Percentiles rank a stretch among this genome's conserved stretches.
These are phyloP conservation scores for Ceratobasidium papillatum DNA, from an alignment of 1,284 basidiomycete genomes.

Conservation along the genomic window DNA sequence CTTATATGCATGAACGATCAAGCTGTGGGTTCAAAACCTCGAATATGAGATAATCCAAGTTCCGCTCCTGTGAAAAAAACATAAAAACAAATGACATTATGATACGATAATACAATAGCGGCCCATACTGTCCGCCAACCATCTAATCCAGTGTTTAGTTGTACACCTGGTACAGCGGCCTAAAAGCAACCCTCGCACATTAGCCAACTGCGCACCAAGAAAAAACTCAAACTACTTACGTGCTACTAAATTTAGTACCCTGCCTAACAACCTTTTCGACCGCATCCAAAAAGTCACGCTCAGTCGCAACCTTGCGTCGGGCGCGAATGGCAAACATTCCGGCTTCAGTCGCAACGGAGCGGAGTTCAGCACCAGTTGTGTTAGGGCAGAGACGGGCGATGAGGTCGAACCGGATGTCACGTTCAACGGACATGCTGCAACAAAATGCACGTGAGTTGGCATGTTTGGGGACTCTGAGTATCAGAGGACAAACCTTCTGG, in stretches of 20 bases:
- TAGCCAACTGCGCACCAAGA: neutral
- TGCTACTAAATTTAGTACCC: conserved; percentile 95
- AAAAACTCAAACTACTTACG: conserved; percentile 59
- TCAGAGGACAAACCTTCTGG: conserved; percentile 74
- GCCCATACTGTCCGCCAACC: conserved; percentile 26
- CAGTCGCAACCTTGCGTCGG: conserved; percentile 94
- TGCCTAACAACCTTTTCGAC: conserved; percentile 99
- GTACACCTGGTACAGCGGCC: conserved; percentile 57
- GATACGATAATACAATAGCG: conserved; percentile 37
- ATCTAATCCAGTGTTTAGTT: conserved; percentile 44
- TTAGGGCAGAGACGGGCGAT: conserved; percentile 98
- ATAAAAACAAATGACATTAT: conserved; percentile 29
- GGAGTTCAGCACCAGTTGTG: conserved; percentile 96
- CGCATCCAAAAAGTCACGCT: conserved; percentile 96
- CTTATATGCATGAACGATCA: too few relatives aligned
- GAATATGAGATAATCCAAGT: neutral
- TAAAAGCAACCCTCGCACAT: conserved; percentile 42
- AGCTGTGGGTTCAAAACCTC: neutral
- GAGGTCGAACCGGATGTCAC: conserved; percentile 97
- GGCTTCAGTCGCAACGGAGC: conserved; percentile 97
- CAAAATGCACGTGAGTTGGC: neutral
- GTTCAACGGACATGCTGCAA: conserved; percentile 93
- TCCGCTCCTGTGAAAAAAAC: neutral
- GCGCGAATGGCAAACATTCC: conserved; percentile 99
- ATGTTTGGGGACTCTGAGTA: conserved; percentile 14